Evolutionary conservation across 2,329 filamentous ascomycete species (phyloP), one percentile per base, ranked within the genome.

Genomic region (Beauveria australis): DNA sequence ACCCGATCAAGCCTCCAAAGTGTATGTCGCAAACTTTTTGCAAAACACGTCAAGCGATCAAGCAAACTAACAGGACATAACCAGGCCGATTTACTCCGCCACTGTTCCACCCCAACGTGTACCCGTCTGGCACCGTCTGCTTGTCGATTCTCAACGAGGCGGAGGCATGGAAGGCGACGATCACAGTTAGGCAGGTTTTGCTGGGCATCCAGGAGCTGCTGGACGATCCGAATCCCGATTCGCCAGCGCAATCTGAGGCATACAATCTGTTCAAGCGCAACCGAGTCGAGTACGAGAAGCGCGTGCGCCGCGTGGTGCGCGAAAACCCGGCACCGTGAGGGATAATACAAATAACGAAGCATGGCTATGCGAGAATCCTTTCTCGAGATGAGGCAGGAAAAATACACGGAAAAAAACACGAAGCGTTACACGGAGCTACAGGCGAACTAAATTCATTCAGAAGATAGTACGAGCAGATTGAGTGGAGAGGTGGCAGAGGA

Each of bases 261-360:
- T 99, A 97, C 78, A 96, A 96, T 69, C 80, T 99, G 12, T 97
- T 91, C 74, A 97, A 96, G 81, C 92, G 92, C 73, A 93, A 99
- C 70, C 82, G 86, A 48, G 76, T 75, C 19, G 92, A 93, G 61
- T 99, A 99, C 70, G 92, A 97, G 76, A 89, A 87, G 74, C 89
- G 92, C 65, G 87, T 99, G 64, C 87, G 85, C 71, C 86, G 89
- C 63, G 87, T 96, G 22, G 94, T 99, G 61, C 88, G 85, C 68
- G 92, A 97, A 66, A 96, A 97, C 73, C 91, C 89, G 16, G 87
- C 89, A 53, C 88, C 88, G 58, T 91, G 69, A 76, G 33, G 19
- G 44, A 16, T 28, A 44, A 52, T n/a, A 33, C n/a, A 22, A 24
- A 44, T 16, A n/a, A 26, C 46, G 12, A 19, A 49, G 18, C 4